A percentile compares a stretch with the other conserved stretches of the same genome.
Evolutionary conservation across 176 grass and related monocot species (phyloP).

Genomic region (Aegilops sharonensis): DNA sequence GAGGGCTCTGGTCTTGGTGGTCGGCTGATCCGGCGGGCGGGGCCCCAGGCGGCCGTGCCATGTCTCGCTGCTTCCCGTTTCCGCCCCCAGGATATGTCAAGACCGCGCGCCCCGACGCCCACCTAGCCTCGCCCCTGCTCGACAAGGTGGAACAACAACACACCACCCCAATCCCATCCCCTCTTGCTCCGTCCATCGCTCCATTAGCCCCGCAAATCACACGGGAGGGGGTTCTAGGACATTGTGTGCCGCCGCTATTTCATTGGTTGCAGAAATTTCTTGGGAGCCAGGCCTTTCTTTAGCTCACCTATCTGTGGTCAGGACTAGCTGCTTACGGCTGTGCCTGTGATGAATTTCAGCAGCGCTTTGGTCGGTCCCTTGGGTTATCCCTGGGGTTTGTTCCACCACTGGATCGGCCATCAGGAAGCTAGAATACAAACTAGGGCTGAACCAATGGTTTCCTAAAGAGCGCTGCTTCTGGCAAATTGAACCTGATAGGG

Average conservation of each 20-base stretch:
- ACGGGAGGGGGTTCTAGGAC: too few relatives aligned
- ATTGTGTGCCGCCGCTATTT: background rate
- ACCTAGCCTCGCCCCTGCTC: constrained; percentile 32
- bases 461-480: background rate
- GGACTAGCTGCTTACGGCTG: background rate
- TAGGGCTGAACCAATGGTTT: background rate
- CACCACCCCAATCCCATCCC: background rate
- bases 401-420: background rate
- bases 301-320: background rate
- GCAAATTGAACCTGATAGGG: background rate
- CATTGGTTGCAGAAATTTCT: background rate
- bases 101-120: constrained; percentile 51
- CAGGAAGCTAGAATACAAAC: background rate
- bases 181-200: constrained; percentile 10
- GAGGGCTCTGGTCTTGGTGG: background rate
- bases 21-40: constrained; percentile 42
- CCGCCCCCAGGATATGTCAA: constrained; percentile 80
- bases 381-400: background rate
- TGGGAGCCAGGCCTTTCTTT: background rate
- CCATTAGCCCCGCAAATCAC: background rate
- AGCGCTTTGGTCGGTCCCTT: background rate
- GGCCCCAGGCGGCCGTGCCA: constrained; percentile 66
- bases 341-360: background rate
- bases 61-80: constrained; percentile 88
- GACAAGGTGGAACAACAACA: constrained; percentile 40